A percentile compares a stretch with the other conserved stretches of the same genome.
These are phyloP conservation scores for Colletotrichum sp. DNA, from an alignment of 2,329 filamentous ascomycete species.

Conservation along the genomic window DNA sequence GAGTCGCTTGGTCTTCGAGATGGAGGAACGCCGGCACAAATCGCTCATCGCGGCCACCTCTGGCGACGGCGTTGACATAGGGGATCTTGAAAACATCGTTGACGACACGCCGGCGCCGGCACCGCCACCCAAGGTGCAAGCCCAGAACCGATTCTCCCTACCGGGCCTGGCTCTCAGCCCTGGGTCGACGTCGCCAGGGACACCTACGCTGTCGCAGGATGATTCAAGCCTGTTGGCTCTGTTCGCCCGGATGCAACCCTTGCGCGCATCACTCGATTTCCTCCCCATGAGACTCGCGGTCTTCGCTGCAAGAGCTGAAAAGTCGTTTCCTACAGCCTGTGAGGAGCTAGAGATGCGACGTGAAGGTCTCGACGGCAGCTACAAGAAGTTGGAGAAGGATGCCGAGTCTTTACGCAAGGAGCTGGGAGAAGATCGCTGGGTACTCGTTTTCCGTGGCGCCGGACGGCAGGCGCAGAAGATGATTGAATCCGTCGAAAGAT, in stretches of 20 bases:
- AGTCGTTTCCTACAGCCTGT: constrained; percentile 87
- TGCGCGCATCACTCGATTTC: constrained; percentile 93
- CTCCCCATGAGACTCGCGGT: constrained; percentile 91
- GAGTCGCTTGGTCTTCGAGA: constrained; percentile 86
- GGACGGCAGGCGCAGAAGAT: constrained; percentile 93
- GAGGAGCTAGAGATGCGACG: constrained; percentile 83
- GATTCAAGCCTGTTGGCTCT: constrained; percentile 88
- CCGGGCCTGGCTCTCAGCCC: constrained; percentile 68
- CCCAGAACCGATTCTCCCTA: constrained; percentile 72
- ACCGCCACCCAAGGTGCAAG: constrained; percentile 52
- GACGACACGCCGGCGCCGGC: constrained; percentile 81
- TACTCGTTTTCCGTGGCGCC: constrained; percentile 92
- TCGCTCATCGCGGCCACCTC: constrained; percentile 67
- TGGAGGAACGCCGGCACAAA: constrained; percentile 94
- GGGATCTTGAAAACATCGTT: constrained; percentile 90
- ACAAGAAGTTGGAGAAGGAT: constrained; percentile 87
- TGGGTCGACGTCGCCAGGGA: constrained; percentile 55
- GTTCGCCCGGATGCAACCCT: constrained; percentile 93
- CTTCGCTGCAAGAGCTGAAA: constrained; percentile 79
- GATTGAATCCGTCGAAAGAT: constrained; percentile 93
- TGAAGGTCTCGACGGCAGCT: constrained; percentile 78
- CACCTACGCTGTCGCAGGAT: constrained; percentile 69
- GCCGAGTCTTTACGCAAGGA: constrained; percentile 89
- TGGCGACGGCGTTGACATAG: constrained; percentile 78
- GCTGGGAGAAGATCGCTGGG: constrained; percentile 93